phyloP scores from a whole-genome alignment of 2,329 filamentous ascomycete species.

The Aspergillus jensenii region DNA sequence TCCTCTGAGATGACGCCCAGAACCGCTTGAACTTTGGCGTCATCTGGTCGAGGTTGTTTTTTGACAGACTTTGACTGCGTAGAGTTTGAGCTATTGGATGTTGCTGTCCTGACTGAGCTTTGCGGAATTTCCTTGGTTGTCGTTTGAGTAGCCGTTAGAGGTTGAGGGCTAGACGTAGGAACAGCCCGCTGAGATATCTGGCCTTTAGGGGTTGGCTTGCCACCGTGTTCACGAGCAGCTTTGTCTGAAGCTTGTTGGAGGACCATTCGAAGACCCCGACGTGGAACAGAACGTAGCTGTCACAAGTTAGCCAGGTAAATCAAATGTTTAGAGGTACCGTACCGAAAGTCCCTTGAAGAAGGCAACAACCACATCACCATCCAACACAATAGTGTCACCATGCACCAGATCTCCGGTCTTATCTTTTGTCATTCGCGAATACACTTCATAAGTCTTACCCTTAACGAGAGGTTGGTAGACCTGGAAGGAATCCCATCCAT shows the following conservation, averaged over 20 bases:
- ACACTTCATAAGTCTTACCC: constrained; percentile 14
- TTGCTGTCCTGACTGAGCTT: neutral
- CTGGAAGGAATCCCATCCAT: constrained; percentile 17
- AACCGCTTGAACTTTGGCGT: neutral
- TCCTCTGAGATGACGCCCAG: constrained; percentile 10
- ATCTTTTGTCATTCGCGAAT: neutral
- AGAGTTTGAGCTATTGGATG: neutral
- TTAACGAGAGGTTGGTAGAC: constrained; percentile 14
- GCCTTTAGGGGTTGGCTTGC: constrained; percentile 2
- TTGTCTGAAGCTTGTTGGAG: constrained; percentile 1
- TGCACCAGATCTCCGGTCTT: neutral
- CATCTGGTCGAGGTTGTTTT: neutral
- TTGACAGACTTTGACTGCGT: neutral
- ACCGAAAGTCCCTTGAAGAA: constrained; percentile 21
- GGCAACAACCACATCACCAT: constrained; percentile 15
- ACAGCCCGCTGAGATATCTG: constrained; percentile 4
- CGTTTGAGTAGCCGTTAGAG: neutral
- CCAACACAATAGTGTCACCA: neutral
- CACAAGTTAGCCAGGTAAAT: neutral
- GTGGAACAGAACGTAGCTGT: constrained; percentile 22
- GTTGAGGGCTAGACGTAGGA: neutral
- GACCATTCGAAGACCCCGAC: constrained; percentile 17
- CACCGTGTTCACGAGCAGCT: constrained; percentile 14
- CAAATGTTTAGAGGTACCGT: neutral
- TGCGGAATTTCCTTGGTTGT: neutral